Percentiles rank a stretch among this genome's conserved stretches.
Evolutionary conservation across 73 alveolate species (phyloP).

Genomic region (Paraurostyla sp.): DNA sequence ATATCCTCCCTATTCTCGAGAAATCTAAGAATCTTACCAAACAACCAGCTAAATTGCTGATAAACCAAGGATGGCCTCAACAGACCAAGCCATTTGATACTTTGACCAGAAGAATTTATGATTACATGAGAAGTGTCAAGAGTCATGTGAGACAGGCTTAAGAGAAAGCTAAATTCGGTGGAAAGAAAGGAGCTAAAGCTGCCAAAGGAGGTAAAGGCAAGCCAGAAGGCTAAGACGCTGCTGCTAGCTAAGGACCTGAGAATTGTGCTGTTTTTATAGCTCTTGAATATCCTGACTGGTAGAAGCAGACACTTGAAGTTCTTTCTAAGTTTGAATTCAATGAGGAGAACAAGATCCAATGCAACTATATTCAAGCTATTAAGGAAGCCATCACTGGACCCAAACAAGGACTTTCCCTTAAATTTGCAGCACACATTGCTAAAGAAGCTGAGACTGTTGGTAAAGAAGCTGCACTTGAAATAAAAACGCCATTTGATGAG

Average conservation of each 20-base stretch:
- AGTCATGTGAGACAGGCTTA: conserved; percentile 79
- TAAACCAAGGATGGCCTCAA: conserved; percentile 86
- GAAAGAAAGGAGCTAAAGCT: conserved; percentile 50
- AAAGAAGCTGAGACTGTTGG: conserved; percentile 83
- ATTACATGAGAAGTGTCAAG: conserved; percentile 76
- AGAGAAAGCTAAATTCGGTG: conserved; percentile 75
- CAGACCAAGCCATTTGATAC: conserved; percentile 79
- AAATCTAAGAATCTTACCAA: conserved; percentile 57
- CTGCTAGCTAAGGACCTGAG: conserved; percentile 43
- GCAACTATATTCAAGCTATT: conserved; percentile 64
- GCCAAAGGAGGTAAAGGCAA: no score
- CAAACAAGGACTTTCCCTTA: conserved; percentile 79
- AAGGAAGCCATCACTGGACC: conserved; percentile 60
- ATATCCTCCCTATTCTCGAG: conserved; percentile 82
- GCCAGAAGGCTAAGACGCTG: conserved; percentile 58
- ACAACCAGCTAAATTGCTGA: conserved; percentile 74
- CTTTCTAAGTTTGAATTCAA: conserved; percentile 69
- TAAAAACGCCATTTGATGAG: conserved; percentile 86
- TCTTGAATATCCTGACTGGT: conserved; percentile 82
- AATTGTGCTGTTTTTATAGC: conserved; percentile 78
- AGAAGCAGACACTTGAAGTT: conserved; percentile 73
- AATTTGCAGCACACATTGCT: conserved; percentile 72
- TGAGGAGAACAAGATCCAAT: conserved; percentile 72
- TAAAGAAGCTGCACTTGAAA: conserved; percentile 84
- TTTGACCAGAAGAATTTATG: conserved; percentile 65